phyloP scores from a whole-genome alignment of 257 asterid species.

The Petunia axillaris region DNA sequence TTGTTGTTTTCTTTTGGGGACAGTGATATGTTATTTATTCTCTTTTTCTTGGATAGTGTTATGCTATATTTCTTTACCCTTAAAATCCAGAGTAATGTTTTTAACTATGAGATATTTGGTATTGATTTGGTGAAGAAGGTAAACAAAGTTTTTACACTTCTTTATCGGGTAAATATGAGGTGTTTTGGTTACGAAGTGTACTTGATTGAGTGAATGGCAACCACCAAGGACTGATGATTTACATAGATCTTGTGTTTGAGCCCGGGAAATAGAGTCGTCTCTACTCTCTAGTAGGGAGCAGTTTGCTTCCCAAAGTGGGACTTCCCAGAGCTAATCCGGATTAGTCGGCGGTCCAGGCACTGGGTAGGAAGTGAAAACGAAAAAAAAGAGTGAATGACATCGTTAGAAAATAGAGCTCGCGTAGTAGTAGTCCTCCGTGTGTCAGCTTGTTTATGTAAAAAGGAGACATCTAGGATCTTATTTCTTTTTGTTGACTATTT shows the following conservation, averaged over 20 bases:
- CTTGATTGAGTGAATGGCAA: background rate
- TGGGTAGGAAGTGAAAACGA: too few species aligned
- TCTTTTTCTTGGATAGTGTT: background rate
- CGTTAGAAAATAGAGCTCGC: background rate
- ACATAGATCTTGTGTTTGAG: too few species aligned
- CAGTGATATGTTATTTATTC: background rate
- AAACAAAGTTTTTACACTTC: background rate
- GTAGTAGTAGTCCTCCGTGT: background rate
- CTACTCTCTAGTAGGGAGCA: too few species aligned
- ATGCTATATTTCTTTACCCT: background rate
- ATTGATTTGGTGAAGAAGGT: background rate
- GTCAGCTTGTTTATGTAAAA: background rate
- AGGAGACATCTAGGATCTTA: background rate
- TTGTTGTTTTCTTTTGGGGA: background rate
- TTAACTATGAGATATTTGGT: background rate
- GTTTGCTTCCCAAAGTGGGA: too few species aligned
- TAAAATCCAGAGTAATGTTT: background rate
- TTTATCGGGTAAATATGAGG: background rate
- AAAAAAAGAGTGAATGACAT: background rate
- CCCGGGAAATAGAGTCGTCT: too few species aligned
- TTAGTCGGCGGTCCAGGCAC: too few species aligned
- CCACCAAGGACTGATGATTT: too few species aligned
- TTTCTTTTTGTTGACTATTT: constrained; percentile 1
- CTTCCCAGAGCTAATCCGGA: too few species aligned
- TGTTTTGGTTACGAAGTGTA: background rate